Base-by-base conservation (phyloP, 1,284 basidiomycete genomes). In the Lentinus polychrous region DNA sequence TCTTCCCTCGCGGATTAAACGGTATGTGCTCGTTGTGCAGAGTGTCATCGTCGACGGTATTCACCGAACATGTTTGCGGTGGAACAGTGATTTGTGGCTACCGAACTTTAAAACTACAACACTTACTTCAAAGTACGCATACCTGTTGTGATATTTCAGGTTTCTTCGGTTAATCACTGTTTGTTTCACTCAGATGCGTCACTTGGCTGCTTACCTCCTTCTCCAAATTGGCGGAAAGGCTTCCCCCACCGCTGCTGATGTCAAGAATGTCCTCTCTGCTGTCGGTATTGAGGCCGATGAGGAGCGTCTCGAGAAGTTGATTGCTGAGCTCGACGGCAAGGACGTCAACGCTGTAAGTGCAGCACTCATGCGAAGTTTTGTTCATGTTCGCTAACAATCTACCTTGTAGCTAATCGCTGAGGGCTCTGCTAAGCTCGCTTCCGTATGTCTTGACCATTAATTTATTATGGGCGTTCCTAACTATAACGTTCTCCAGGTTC, bases 161-260 rank as follows among this genome's bases (percentile, higher is more conserved):
- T 27, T 37, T 44, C 18, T 31, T 44, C 27, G 5, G 27, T 27
- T 10, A 5, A 4, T 5, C 27, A 27, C 10, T n/a, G 51, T 17
- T 45, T 49, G 15, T 49, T 60, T 58, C 37, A 14, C 35, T 11
- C 47, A 92, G 88, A 95, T 96, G 93, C 91, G 92, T 79, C 79
- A 95, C 74, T 79, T 99, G 74, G 95, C 94, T 76, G 93, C 92
- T 60, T 99, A 97, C 80, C 83, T 99, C 59, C 91, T 99, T 70
- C 92, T 98, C 74, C 87, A 91, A 72, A 81, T 86, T 68, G 96
- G 93, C 61, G 96, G 96, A 57, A 97, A 98, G 70, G 69, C 81
- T 63, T 83, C 79, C 57, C 96, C 96, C 57, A 85, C 87, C 52
- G 91, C 91, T 54, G 79, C 69, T 48, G 95, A 98, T 71, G 79